Evolutionary conservation across 2,329 filamentous ascomycete genomes (phyloP), one percentile per base, ranked within the genome.

Genomic region (Aspergillus fumigatiaffinis): DNA sequence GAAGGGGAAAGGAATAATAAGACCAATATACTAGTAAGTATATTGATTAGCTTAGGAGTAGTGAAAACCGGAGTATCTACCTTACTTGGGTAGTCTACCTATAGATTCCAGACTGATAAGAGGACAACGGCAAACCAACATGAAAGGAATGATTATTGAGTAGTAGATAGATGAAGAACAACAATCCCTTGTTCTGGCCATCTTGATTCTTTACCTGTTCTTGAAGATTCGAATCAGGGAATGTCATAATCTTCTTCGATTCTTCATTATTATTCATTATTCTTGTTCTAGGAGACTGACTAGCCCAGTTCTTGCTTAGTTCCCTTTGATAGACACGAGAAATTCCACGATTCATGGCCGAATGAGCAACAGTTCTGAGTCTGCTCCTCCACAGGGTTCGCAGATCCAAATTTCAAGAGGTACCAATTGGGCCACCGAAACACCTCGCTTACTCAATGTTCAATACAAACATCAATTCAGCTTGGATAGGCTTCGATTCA

Each of bases 341-440:
- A 53, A 46, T 20, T 20, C 20, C n/a, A 20, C 42, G 8, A 46
- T 21, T 44, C n/a, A 44, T 7, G 17, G 20, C 20, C 41, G 3
- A n/a, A 44, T n/a, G 41, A 23, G 9, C 20, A 9, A 46, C 42
- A 12, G 42, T 20, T 23, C 28, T 10, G 8, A 10, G 10, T 10
- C 10, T 46, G 48, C 21, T 46, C 61, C 59, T 60, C 63, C 63
- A 56, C 60, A 64, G 53, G 32, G 62, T 66, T 66, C 63, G 64
- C 63, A 66, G 63, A 66, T 66, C 64, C 60, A 66, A 66, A 66
- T 66, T 63, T 66, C 56, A 64, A 50, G 54, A 38, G 32, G 32
- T 17, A 35, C 32, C 14, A 38, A 5, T 17, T 2, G 32, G 32
- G 32, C 32, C 32, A 17, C 32, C 12, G 28, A 35, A 35, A 17